These are phyloP conservation scores for Didymella lethalis DNA, from an alignment of 2,329 filamentous ascomycete species.

Conservation along the genomic window DNA sequence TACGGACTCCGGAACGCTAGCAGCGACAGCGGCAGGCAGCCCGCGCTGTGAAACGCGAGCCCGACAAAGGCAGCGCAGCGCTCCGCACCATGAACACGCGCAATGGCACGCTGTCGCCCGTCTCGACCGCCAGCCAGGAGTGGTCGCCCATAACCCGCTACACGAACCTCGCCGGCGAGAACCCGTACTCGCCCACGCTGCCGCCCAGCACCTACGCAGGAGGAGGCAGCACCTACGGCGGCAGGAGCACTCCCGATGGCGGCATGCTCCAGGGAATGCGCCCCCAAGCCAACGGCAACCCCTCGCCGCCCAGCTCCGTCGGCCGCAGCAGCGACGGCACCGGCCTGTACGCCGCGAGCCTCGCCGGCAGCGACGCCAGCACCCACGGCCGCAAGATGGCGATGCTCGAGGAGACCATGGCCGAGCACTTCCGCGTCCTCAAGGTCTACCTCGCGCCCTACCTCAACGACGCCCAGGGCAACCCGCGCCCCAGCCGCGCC, in stretches of 20 bases:
- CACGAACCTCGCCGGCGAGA: slow-evolving; percentile 48
- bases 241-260: slow-evolving; percentile 51
- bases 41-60: slow-evolving; percentile 31
- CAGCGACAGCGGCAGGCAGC: slow-evolving; percentile 32
- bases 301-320: slow-evolving; percentile 89
- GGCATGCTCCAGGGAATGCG: slow-evolving; percentile 63
- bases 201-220: slow-evolving; percentile 46
- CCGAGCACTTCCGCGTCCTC: slow-evolving; percentile 82
- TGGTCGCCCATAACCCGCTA: slow-evolving; percentile 53
- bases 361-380: slow-evolving; percentile 61
- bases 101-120: slow-evolving; percentile 51
- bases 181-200: slow-evolving; percentile 49
- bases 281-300: slow-evolving; percentile 58
- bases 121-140: slow-evolving; percentile 52
- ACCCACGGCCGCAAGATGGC: slow-evolving; percentile 66
- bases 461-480: slow-evolving; percentile 76
- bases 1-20: slow-evolving; percentile 21
- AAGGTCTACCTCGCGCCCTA: slow-evolving; percentile 76
- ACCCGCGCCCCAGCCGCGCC: slow-evolving; percentile 82
- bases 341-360: slow-evolving; percentile 63
- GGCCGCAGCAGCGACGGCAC: slow-evolving; percentile 85
- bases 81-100: slow-evolving; percentile 45
- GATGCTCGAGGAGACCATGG: slow-evolving; percentile 72
- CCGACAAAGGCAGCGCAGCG: not conserved
- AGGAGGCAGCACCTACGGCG: slow-evolving; percentile 45